Evolutionary conservation across 139 green algal genomes (phyloP).

Genomic region (Edaphochlamys debaryana): DNA sequence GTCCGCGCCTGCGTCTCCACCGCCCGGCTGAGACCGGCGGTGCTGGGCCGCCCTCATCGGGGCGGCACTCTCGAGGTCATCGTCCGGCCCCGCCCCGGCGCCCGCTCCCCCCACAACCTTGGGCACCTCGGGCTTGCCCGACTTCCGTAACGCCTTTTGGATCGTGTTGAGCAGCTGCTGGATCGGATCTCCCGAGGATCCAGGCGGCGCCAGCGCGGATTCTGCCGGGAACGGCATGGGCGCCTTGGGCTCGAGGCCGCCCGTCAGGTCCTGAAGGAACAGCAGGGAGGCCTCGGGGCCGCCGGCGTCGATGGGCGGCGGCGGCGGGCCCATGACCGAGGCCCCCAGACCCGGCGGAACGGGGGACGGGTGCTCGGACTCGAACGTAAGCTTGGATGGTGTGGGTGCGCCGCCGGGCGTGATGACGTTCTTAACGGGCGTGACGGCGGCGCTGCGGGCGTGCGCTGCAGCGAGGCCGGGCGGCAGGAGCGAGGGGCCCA

Average conservation of each 20-base stretch:
- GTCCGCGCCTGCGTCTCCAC: too few relatives aligned
- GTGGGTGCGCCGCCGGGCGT: too few relatives aligned
- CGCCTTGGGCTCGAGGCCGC: not conserved
- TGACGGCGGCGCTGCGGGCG: slow-evolving; percentile 13
- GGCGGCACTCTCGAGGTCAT: too few relatives aligned
- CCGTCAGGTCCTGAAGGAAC: not conserved
- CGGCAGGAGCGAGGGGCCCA: slow-evolving; percentile 22
- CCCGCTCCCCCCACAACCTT: too few relatives aligned
- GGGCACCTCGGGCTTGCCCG: too few relatives aligned
- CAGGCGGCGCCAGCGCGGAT: not conserved
- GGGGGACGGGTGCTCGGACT: slow-evolving; percentile 10
- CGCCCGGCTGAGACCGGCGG: too few relatives aligned
- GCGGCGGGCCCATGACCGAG: not conserved
- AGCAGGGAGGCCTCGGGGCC: not conserved
- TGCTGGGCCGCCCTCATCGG: too few relatives aligned
- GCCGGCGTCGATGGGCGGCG: not conserved
- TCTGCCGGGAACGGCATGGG: not conserved
- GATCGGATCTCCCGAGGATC: not conserved
- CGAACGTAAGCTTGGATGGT: too few relatives aligned
- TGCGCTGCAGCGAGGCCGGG: slow-evolving; percentile 12
- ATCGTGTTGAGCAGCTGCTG: slow-evolving; percentile 39
- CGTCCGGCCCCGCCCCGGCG: too few relatives aligned
- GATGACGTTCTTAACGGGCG: slow-evolving; percentile 10
- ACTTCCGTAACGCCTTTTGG: slow-evolving; percentile 14
- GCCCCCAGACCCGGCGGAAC: not conserved